Base-by-base conservation (phyloP, 345 rosid genomes). In the Pistacia vera region DNA sequence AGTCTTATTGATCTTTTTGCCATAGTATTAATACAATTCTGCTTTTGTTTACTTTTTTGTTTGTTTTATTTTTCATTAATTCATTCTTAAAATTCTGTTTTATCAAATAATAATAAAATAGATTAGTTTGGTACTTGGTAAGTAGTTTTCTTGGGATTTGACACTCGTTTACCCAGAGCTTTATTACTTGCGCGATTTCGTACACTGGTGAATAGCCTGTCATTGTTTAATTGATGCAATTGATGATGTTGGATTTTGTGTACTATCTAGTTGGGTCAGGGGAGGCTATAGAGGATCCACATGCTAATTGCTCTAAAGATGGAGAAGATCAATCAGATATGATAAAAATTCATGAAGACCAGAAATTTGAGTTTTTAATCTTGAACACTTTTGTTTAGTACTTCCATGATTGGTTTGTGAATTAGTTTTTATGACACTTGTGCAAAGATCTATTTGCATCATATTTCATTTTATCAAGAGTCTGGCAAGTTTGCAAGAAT, bases 301-400 rank as follows among this genome's bases (percentile, higher is more conserved):
- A 51, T 64, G 60, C 73, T 28, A 80, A 36, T 71, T 70, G 83
- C 77, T 77, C 78, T 10, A 63, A 69, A 56, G 59, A 56, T 52
- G 54, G 51, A 69, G 75, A 81, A 68, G 84, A 85, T 72, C 85
- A 62, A 66, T 84, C 73, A 4, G 76, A 69, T 76, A 79, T 63
- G 68, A 72, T 75, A 38, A 77, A 80, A 70, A 68, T 55, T 71
- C 74, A 71, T 73, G 83, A 66, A 68, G 86, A 77, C 73, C 77
- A 84, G 44, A 85, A 88, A 66, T 86, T 90, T 81, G 86, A 93
- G 98, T 97, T 94, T 75, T 75, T 52, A 41, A 17, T 65, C 70
- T 4, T 78, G 20, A 46, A 54, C 55, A 65, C 76, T 58, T 22
- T 55, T 70, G 17, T 59, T 77, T 76, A 58, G 55, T 69, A 48